Base-by-base conservation (phyloP, 2,329 filamentous ascomycete genomes). In the Orbilia javanica region DNA sequence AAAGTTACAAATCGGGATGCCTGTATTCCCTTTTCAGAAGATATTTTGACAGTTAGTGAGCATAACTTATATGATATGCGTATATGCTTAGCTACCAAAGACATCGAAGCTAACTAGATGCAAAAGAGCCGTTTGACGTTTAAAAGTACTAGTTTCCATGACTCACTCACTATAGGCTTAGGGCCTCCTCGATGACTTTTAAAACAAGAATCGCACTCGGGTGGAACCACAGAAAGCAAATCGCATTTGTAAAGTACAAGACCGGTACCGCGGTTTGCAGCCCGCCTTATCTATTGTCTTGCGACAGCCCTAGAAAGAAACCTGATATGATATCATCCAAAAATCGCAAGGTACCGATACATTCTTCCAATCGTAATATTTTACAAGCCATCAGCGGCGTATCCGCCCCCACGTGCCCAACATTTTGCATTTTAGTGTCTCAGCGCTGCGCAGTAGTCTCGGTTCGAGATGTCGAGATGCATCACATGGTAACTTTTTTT, bases 321-420 rank as follows among this genome's bases (percentile, higher is more conserved):
- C n/a, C 52, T 57, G 52, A 60, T 42, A 25, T 60, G n/a, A 44
- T 44, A 44, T 44, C 36, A 39, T 36, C n/a, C 6, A 4, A 15
- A n/a, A 31, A 39, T 39, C 55, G 55, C 55, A 44, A 60, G 34
- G 55, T 60, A 60, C 55, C 55, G 34, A 60, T 60, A 60, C 55
- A 60, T 44, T 39, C 55, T 27, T 42, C 55, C 34, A 60, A 42
- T 25, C 34, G 31, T 60, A 42, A n/a, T 25, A 42, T 39, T 39
- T 20, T 13, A 36, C 42, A 15, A 29, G 55, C n/a, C 20, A 20
- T 39, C 10, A 20, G 53, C 53, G 55, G 55, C 31, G 55, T 60
- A 60, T 60, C 55, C 34, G 55, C 55, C 55, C 55, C 65, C 50
- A 68, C 65, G 65, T 68, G 65, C 65, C 36, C 55, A 60, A 60